Evolutionary conservation across 192 early-diverging fungal species (phyloP).

Genomic region (Polychytrium aggregatum): DNA sequence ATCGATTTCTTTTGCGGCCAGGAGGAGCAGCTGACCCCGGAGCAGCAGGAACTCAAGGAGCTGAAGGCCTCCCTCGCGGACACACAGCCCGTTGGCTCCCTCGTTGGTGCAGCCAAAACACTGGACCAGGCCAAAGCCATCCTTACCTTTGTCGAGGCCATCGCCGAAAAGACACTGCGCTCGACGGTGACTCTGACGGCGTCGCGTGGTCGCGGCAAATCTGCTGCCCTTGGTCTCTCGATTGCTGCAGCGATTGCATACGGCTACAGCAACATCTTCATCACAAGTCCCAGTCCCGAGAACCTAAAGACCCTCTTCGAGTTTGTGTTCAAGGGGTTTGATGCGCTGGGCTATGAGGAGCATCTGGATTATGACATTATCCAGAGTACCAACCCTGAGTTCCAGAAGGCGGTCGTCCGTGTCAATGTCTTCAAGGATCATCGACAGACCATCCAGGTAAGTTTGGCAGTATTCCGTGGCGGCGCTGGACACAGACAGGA

Average conservation of each 20-base stretch:
- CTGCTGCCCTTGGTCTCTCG: constrained; percentile 86
- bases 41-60: constrained; percentile 56
- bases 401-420: constrained; percentile 89
- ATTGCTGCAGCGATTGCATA: constrained; percentile 94
- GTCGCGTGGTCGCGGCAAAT: constrained; percentile 94
- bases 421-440: constrained; percentile 95
- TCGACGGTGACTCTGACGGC: constrained; percentile 90
- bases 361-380: constrained; percentile 98
- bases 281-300: constrained; percentile 93
- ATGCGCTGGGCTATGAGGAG: constrained; percentile 96
- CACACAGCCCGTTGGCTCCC: constrained; percentile 78
- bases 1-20: too few species aligned
- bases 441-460: constrained; percentile 95
- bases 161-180: constrained; percentile 86
- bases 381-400: constrained; percentile 92
- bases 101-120: constrained; percentile 70
- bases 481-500: too few species aligned
- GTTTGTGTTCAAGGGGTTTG: constrained; percentile 96
- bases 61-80: constrained; percentile 83
- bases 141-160: constrained; percentile 92
- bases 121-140: constrained; percentile 95
- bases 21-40: constrained; percentile 20
- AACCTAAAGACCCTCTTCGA: constrained; percentile 98
- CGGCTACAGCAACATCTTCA: constrained; percentile 98
- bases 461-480: too few species aligned